Evolutionary conservation across 2,329 filamentous ascomycete genomes (phyloP).

Genomic region (Sporothrix sp.): DNA sequence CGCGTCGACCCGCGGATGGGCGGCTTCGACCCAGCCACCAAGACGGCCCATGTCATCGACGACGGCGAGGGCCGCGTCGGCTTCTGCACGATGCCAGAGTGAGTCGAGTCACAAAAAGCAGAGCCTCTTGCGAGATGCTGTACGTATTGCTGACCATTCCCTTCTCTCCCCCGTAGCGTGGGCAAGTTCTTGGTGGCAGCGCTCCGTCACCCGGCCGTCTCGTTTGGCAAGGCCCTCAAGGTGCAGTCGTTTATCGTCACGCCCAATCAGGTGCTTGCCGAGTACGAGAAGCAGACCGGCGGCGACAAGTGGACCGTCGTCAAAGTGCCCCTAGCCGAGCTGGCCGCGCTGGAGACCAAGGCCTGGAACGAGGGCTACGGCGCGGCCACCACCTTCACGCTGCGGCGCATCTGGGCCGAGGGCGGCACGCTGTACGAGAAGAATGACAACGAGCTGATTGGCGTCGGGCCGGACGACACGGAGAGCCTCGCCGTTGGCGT

Average conservation of each 20-base stretch:
- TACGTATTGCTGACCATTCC: no score
- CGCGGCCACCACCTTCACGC: slow-evolving; percentile 45
- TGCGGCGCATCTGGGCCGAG: slow-evolving; percentile 62
- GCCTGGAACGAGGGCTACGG: slow-evolving; percentile 46
- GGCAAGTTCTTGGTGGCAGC: slow-evolving; percentile 56
- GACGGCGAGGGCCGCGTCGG: slow-evolving; percentile 52
- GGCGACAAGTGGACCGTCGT: slow-evolving; percentile 45
- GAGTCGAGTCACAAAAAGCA: no score
- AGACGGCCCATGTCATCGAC: slow-evolving; percentile 51
- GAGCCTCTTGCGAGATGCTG: no score
- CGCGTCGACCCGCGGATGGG: slow-evolving; percentile 36
- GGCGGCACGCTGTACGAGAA: slow-evolving; percentile 61
- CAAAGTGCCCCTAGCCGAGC: slow-evolving; percentile 41
- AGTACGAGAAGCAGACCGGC: slow-evolving; percentile 58
- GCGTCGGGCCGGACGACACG: slow-evolving; percentile 35
- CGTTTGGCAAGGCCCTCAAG: slow-evolving; percentile 48
- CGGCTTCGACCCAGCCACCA: slow-evolving; percentile 47
- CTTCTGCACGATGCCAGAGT: slow-evolving; percentile 65
- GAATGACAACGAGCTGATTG: slow-evolving; percentile 55
- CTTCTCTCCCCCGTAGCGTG: no score
- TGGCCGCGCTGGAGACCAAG: slow-evolving; percentile 48
- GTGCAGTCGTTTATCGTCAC: slow-evolving; percentile 65
- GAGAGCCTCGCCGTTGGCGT: slow-evolving; percentile 38
- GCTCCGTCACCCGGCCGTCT: slow-evolving; percentile 44
- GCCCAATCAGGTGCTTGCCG: slow-evolving; percentile 50